Conservation (phyloP, 208 protist genomes). For the Wallacemonas collosoma region DNA sequence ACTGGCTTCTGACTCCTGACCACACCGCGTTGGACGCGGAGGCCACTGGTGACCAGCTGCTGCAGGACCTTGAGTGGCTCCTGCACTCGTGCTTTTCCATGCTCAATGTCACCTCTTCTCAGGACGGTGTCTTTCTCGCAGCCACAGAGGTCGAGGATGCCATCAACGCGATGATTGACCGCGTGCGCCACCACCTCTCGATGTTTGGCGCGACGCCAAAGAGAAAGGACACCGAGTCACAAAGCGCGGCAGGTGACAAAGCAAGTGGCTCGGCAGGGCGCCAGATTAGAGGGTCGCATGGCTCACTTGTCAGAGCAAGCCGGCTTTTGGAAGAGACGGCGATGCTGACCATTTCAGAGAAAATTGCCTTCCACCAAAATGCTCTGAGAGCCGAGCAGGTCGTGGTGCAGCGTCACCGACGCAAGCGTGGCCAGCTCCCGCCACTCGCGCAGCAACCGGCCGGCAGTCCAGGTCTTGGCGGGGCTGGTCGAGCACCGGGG, state of each 20-base stretch:
- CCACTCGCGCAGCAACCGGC: conserved; percentile 8
- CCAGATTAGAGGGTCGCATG: background rate
- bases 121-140: conserved; percentile 43
- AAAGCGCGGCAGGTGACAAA: too few relatives aligned
- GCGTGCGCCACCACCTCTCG: conserved; percentile 45
- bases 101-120: conserved; percentile 56
- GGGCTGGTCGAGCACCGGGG: background rate
- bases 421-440: conserved; percentile 20
- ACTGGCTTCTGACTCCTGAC: conserved; percentile 66
- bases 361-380: conserved; percentile 52
- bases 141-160: conserved; percentile 48
- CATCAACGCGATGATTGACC: conserved; percentile 69
- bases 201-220: background rate
- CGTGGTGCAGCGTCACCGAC: conserved; percentile 46
- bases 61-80: conserved; percentile 78
- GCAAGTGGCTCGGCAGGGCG: too few relatives aligned
- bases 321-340: conserved; percentile 12
- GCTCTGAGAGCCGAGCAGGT: conserved; percentile 59
- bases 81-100: conserved; percentile 78
- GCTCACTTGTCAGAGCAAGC: background rate
- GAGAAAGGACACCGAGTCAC: background rate
- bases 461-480: background rate
- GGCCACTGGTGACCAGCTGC: conserved; percentile 23
- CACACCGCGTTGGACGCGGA: conserved; percentile 23
- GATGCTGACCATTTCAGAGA: conserved; percentile 43